Evolutionary conservation across 352 stramenopile species (phyloP), one percentile per base, ranked within the genome.

Genomic region (Pythium graminicola): DNA sequence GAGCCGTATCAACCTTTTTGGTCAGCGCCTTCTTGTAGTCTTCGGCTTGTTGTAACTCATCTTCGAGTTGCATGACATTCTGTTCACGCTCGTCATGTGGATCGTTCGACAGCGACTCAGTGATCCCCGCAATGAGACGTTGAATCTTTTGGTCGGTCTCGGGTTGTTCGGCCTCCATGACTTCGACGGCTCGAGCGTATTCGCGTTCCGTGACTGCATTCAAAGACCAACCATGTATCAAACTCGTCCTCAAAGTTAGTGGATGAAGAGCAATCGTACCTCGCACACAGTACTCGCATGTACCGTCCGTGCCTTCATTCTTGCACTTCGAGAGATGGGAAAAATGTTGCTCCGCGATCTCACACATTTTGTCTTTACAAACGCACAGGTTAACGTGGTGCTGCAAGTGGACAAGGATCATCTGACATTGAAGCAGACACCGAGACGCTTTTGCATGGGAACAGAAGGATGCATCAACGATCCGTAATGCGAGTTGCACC

Each of bases 211-310:
- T 44, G 19, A 67, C 60, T 67, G 19, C 23, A 33, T 43, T 31
- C 9, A 7, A 2, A 45, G n/a, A 35, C 29, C 29, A 13, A 35
- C 29, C 29, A 35, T 36, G 31, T 14, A 9, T 14, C 31, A 36
- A 36, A 14, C 31, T 14, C 31, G 14, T 36, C 31, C 31, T n/a
- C n/a, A n/a, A n/a, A n/a, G n/a, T n/a, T n/a, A n/a, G n/a, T n/a
- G n/a, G n/a, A n/a, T n/a, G n/a, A 36, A 9, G 14, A n/a, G 10
- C 10, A 48, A 22, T 20, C 59, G 35, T 45, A 72, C 59, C 55
- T 62, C 51, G 42, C n/a, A 72, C 48, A 38, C 64, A 72, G 27
- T 72, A 72, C 46, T 72, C 64, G 41, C 64, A 72, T 10, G 35
- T 17, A 2, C 10, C 10, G 3, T 67, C 53, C 1, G 29, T 54